Evolutionary conservation across 225 moss, liverwort and hornwort species (phyloP).

Genomic region (Lunularia cruciata): DNA sequence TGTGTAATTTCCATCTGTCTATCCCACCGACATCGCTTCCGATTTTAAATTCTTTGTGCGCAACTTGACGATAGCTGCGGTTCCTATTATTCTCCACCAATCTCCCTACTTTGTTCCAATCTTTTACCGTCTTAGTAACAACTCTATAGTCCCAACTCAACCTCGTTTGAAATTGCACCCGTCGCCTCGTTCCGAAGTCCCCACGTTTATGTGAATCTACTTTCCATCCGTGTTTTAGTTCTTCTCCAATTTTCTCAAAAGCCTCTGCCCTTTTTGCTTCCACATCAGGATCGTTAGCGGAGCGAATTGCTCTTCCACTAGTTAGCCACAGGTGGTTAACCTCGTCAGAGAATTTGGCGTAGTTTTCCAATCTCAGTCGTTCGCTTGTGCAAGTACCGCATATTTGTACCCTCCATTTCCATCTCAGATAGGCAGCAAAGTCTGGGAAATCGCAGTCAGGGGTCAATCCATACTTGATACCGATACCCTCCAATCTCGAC

Average conservation of each 20-base stretch:
- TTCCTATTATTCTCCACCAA: conserved; percentile 14
- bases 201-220: conserved; percentile 9
- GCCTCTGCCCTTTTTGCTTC: conserved; percentile 6
- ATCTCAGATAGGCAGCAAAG: conserved; percentile 3
- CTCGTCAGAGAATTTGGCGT: conserved; percentile 12
- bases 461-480: conserved; percentile 20
- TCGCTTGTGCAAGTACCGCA: conserved; percentile 16
- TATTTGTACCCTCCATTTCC: conserved; percentile 22
- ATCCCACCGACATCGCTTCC: conserved; percentile 9
- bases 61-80: conserved; percentile 13
- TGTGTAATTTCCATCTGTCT: conserved; percentile 17
- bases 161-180: conserved; percentile 20
- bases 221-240: conserved; percentile 9
- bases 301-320: conserved; percentile 13
- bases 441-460: conserved; percentile 21
- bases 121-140: not conserved
- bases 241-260: not conserved
- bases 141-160: conserved; percentile 11
- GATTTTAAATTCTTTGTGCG: conserved; percentile 16
- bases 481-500: conserved; percentile 7
- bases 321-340: conserved; percentile 14
- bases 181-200: conserved; percentile 11
- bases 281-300: not conserved
- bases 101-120: conserved; percentile 8
- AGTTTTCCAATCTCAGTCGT: conserved; percentile 12